phyloP scores from a whole-genome alignment of 2,329 filamentous ascomycete genomes.

The Fusarium miscanthi region DNA sequence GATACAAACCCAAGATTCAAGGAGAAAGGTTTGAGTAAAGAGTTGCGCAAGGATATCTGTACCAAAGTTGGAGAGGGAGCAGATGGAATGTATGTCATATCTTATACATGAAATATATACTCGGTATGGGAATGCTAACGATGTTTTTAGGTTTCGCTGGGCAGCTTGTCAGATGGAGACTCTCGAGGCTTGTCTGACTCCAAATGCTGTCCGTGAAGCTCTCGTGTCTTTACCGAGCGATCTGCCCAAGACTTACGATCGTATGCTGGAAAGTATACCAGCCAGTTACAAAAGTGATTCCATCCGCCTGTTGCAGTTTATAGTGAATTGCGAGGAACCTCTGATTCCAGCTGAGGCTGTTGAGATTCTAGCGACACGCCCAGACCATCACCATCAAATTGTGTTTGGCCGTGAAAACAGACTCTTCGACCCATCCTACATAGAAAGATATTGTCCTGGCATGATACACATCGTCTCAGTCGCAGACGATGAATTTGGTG shows the following conservation, averaged over 20 bases:
- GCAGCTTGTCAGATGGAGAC: background rate
- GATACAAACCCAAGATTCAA: fast-evolving
- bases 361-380: constrained; percentile 38
- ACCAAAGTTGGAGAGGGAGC: constrained; percentile 30
- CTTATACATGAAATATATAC: too few species aligned
- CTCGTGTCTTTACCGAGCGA: fast-evolving
- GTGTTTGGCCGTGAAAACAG: background rate
- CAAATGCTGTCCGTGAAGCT: background rate
- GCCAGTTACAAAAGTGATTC: constrained; percentile 43
- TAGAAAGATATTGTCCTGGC: constrained; percentile 16
- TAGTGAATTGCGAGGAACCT: constrained; percentile 28
- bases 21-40: background rate
- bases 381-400: background rate
- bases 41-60: background rate
- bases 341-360: constrained; percentile 30
- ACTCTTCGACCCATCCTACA: fast-evolving
- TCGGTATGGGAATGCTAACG: background rate
- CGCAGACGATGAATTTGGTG: too few species aligned
- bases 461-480: background rate
- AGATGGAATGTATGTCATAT: constrained; percentile 50
- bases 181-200: background rate
- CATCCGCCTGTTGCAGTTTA: constrained; percentile 41
- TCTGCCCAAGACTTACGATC: fast-evolving
- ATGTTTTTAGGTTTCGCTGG: background rate
- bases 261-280: background rate